These are phyloP conservation scores for Helotiales sp. DNA, from an alignment of 2,329 filamentous ascomycete species.

Conservation along the genomic window DNA sequence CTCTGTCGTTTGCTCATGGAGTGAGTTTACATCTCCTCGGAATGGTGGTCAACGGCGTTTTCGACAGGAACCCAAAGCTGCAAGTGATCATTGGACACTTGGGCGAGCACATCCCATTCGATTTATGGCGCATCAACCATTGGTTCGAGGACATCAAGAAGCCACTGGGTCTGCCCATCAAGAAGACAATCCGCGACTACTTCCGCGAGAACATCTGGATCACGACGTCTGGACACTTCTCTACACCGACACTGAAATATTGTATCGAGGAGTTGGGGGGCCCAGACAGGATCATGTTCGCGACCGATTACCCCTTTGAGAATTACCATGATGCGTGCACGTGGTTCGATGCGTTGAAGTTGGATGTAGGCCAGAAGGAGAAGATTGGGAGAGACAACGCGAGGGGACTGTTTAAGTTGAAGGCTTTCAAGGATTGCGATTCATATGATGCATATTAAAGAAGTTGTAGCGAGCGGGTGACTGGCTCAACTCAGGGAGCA, in stretches of 20 bases:
- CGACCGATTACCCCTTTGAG: constrained; percentile 59
- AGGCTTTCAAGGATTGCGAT: constrained; percentile 32
- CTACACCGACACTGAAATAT: constrained; percentile 56
- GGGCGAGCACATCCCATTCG: constrained; percentile 56
- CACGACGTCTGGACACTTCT: constrained; percentile 62
- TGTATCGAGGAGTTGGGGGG: constrained; percentile 53
- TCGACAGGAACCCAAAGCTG: constrained; percentile 53
- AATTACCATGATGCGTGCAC: constrained; percentile 48
- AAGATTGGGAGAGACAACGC: constrained; percentile 53
- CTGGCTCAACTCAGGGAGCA: background rate
- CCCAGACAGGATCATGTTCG: constrained; percentile 57
- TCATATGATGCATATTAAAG: background rate
- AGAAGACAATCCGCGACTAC: constrained; percentile 55
- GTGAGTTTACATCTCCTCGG: constrained; percentile 62
- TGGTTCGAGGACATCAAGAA: constrained; percentile 61
- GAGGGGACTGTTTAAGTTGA: constrained; percentile 48
- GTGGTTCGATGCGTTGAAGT: constrained; percentile 45
- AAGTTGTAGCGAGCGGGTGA: background rate
- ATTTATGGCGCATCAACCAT: constrained; percentile 56
- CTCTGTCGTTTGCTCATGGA: constrained; percentile 60
- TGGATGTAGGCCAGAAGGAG: constrained; percentile 24
- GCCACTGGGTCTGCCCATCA: constrained; percentile 42
- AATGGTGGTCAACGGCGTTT: constrained; percentile 56
- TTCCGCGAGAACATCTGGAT: constrained; percentile 61
- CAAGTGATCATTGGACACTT: constrained; percentile 55